Evolutionary conservation across 768 basidiomycete genomes (phyloP).

Genomic region (Lactarius pseudohatsudake): DNA sequence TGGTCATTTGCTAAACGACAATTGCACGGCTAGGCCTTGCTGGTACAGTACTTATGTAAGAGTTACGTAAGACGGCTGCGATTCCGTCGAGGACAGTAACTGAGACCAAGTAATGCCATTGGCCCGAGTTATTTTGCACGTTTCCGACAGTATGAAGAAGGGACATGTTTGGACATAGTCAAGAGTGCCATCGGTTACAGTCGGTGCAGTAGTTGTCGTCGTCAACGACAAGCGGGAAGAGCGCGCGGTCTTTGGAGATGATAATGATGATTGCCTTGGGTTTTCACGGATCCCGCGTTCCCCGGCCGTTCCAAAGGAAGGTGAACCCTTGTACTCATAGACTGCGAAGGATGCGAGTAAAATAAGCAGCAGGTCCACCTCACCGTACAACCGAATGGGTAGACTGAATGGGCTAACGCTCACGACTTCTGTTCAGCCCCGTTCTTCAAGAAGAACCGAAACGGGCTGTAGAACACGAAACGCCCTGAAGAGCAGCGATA

Average conservation of each 20-base stretch:
- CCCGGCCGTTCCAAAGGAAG: slow-evolving; percentile 24
- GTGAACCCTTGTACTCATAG: slow-evolving; percentile 20
- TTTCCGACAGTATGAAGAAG: slow-evolving; percentile 12
- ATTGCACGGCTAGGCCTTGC: no score
- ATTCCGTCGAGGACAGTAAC: not conserved
- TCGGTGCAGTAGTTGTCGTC: slow-evolving; percentile 21
- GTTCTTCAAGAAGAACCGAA: slow-evolving; percentile 20
- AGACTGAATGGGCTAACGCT: not conserved
- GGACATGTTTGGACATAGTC: slow-evolving; percentile 23
- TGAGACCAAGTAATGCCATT: not conserved
- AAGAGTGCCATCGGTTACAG: not conserved
- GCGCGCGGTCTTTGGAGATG: slow-evolving; percentile 8
- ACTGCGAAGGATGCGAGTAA: not conserved
- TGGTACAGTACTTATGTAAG: not conserved
- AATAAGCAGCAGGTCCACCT: no score
- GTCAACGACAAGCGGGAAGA: slow-evolving; percentile 14
- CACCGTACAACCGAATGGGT: no score
- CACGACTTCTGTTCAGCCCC: slow-evolving; percentile 24
- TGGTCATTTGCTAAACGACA: no score
- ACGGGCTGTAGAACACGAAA: slow-evolving; percentile 27
- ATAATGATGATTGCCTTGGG: slow-evolving; percentile 9
- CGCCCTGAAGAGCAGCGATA: slow-evolving; percentile 22
- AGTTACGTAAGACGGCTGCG: not conserved
- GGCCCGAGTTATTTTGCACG: not conserved
- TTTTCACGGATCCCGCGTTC: slow-evolving; percentile 17